A percentile compares a stretch with the other conserved stretches of the same genome.
These are phyloP conservation scores for Thelephora aurantiotincta DNA, from an alignment of 768 basidiomycete species.

Conservation along the genomic window DNA sequence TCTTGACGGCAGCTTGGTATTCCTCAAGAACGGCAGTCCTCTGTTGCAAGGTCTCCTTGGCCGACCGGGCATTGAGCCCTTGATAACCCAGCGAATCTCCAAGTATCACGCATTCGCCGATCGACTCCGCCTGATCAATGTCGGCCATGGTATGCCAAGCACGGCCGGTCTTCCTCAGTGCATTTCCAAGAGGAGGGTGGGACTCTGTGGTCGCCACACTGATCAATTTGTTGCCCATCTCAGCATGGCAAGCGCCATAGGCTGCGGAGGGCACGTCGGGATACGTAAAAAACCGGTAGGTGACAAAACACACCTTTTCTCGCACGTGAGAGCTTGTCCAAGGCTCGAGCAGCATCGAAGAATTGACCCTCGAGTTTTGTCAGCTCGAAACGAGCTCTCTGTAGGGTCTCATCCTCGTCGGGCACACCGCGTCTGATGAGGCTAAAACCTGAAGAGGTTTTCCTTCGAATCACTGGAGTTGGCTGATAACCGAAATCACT, in stretches of 20 bases:
- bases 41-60: constrained; percentile 87
- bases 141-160: constrained; percentile 81
- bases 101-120: constrained; percentile 88
- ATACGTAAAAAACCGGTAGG: not conserved
- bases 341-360: constrained; percentile 82
- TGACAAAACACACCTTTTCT: constrained; percentile 48
- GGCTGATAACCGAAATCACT: constrained; percentile 95
- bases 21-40: constrained; percentile 88
- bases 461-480: constrained; percentile 60
- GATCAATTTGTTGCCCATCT: constrained; percentile 88
- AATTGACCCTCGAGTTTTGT: constrained; percentile 88
- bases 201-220: constrained; percentile 83
- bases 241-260: constrained; percentile 63
- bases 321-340: constrained; percentile 72
- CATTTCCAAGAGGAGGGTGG: constrained; percentile 72
- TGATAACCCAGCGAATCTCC: constrained; percentile 97
- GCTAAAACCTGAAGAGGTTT: constrained; percentile 59
- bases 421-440: constrained; percentile 70
- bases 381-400: constrained; percentile 79
- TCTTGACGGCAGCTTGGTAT: constrained; percentile 85
- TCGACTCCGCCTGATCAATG: constrained; percentile 80
- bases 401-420: constrained; percentile 90
- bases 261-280: constrained; percentile 27
- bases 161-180: constrained; percentile 75
- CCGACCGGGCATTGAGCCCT: constrained; percentile 90